These are phyloP conservation scores for Tetrapyrgos nigripes DNA, from an alignment of 1,284 basidiomycete species.

Conservation along the genomic window DNA sequence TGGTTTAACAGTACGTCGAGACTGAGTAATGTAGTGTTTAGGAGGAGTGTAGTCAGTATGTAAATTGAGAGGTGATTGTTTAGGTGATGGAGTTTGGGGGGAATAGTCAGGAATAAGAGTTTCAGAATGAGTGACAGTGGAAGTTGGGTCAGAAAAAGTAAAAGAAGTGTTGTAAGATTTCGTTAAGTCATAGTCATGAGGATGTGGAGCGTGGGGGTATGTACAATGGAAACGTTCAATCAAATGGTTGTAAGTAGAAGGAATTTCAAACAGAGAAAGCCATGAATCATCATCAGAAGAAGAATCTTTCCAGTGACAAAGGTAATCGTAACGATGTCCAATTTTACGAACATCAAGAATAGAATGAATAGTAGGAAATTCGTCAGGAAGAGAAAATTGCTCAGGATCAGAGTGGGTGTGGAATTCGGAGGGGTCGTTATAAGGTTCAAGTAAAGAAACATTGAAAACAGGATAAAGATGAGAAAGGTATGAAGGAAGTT, in stretches of 20 bases:
- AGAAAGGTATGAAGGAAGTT: conserved; percentile 38
- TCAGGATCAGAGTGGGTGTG: conserved; percentile 24
- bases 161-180: background rate
- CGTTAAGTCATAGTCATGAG: conserved; percentile 11
- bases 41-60: background rate
- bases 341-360: conserved; percentile 35
- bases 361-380: conserved; percentile 21
- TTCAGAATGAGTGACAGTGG: background rate
- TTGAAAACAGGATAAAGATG: no score
- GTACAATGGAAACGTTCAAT: conserved; percentile 35
- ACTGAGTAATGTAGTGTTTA: background rate
- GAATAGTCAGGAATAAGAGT: background rate
- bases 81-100: background rate
- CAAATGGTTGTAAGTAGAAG: conserved; percentile 25
- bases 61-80: background rate
- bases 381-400: conserved; percentile 24
- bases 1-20: background rate
- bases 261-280: conserved; percentile 37
- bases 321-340: conserved; percentile 37
- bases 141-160: background rate
- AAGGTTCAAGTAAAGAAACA: conserved; percentile 43
- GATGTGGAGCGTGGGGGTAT: conserved; percentile 28
- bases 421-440: conserved; percentile 29
- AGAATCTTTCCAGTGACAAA: conserved; percentile 31
- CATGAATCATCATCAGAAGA: conserved; percentile 34